phyloP scores from a whole-genome alignment of 2,329 filamentous ascomycete genomes.

The Neofusicoccum sp. region DNA sequence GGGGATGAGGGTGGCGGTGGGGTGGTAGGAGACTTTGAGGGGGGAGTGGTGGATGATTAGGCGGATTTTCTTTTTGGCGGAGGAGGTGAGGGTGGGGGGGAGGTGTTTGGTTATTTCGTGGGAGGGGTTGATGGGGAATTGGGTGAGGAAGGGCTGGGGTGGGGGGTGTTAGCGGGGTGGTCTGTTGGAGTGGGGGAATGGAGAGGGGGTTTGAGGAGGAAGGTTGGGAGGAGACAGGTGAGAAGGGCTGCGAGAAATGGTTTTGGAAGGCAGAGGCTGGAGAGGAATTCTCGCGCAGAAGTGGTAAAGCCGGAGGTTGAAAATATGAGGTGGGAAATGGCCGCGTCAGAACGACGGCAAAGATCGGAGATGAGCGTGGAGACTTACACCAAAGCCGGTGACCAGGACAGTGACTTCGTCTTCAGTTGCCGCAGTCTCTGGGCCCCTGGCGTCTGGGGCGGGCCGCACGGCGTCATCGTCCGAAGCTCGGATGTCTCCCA shows the following conservation, averaged over 20 bases:
- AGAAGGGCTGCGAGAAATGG: background rate
- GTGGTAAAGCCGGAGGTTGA: no score
- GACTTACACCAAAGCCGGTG: slow-evolving; percentile 49
- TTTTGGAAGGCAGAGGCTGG: no score
- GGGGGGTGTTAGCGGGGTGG: background rate
- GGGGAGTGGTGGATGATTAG: slow-evolving; percentile 67
- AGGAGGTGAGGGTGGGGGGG: slow-evolving; percentile 36
- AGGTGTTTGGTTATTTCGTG: slow-evolving; percentile 75
- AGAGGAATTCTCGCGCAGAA: no score
- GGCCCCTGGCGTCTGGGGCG: no score
- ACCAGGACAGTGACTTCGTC: slow-evolving; percentile 45
- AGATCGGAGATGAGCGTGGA: slow-evolving; percentile 2
- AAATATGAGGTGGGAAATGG: background rate
- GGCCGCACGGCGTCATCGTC: background rate
- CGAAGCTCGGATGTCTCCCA: slow-evolving; percentile 15
- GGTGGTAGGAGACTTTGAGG: slow-evolving; percentile 71
- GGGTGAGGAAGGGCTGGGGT: slow-evolving; percentile 72
- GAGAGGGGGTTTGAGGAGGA: background rate
- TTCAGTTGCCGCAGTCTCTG: background rate
- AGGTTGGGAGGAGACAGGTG: background rate
- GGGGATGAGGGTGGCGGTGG: slow-evolving; percentile 66
- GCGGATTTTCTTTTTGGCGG: slow-evolving; percentile 45
- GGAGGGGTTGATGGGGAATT: slow-evolving; percentile 72
- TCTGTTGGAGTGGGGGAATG: background rate
- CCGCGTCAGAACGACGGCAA: background rate